These are phyloP conservation scores for Russula brevipes DNA, from an alignment of 768 basidiomycete genomes.

Conservation along the genomic window DNA sequence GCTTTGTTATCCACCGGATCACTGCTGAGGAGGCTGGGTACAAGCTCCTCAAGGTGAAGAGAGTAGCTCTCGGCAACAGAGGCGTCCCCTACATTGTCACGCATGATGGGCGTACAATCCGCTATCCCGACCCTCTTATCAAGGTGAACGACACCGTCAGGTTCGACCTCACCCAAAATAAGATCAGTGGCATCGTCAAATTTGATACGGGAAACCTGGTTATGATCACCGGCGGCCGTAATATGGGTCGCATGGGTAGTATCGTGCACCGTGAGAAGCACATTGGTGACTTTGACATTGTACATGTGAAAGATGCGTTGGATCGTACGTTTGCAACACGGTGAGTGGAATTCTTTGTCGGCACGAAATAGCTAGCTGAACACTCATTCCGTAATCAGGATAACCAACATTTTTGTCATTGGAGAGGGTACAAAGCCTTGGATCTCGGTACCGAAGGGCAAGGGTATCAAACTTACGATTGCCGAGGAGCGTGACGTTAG, in stretches of 20 bases:
- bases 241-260: constrained; percentile 98
- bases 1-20: constrained; percentile 99
- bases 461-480: constrained; percentile 96
- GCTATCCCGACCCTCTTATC: constrained; percentile 96
- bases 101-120: constrained; percentile 99
- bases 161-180: constrained; percentile 91
- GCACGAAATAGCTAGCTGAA: background rate
- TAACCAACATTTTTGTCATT: constrained; percentile 97
- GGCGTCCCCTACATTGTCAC: constrained; percentile 97
- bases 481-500: constrained; percentile 92
- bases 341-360: constrained; percentile 42
- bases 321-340: constrained; percentile 97
- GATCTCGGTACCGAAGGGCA: constrained; percentile 95
- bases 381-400: constrained; percentile 39
- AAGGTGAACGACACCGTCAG: constrained; percentile 96
- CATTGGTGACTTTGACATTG: constrained; percentile 97
- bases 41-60: constrained; percentile 94
- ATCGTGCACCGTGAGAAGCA: constrained; percentile 98
- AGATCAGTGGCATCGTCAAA: constrained; percentile 88
- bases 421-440: constrained; percentile 94
- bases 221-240: constrained; percentile 97
- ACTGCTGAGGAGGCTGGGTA: constrained; percentile 93
- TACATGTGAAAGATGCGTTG: constrained; percentile 93
- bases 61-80: constrained; percentile 84
- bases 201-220: constrained; percentile 98